phyloP scores from a whole-genome alignment of 257 asterid genomes.

The Voacanga thouarsii region DNA sequence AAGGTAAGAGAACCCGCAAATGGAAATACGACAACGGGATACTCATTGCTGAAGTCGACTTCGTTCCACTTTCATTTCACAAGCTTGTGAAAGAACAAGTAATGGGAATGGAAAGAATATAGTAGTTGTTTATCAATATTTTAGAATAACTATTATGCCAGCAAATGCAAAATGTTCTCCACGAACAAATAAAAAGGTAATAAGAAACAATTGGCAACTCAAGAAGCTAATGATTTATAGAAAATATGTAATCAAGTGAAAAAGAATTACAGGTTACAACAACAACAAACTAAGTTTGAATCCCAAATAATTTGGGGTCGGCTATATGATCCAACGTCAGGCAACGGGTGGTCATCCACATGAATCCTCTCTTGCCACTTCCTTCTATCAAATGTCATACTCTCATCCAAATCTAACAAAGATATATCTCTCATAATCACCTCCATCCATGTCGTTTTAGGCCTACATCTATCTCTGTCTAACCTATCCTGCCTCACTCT shows the following conservation, averaged over 20 bases:
- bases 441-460: no score
- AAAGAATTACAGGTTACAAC: conserved; percentile 69
- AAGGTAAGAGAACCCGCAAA: neutral
- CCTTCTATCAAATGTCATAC: no score
- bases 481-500: no score
- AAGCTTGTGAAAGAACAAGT: neutral
- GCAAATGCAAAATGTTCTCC: conserved; percentile 5
- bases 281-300: no score
- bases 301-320: no score
- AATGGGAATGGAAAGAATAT: neutral
- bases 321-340: no score
- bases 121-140: neutral
- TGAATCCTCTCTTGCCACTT: no score
- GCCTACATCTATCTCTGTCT: no score
- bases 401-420: no score
- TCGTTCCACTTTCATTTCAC: neutral
- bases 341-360: no score
- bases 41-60: neutral
- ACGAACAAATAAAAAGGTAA: neutral
- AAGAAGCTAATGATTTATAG: neutral
- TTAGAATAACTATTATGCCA: neutral
- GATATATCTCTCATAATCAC: no score
- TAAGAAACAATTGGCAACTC: conserved; percentile 2
- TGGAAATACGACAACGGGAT: conserved; percentile 4
- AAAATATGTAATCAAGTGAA: conserved; percentile 1